Percentiles rank a stretch among this genome's conserved stretches.
Conservation (phyloP, 495 filamentous ascomycete genomes). For the Rhizodiscina lignyota region DNA sequence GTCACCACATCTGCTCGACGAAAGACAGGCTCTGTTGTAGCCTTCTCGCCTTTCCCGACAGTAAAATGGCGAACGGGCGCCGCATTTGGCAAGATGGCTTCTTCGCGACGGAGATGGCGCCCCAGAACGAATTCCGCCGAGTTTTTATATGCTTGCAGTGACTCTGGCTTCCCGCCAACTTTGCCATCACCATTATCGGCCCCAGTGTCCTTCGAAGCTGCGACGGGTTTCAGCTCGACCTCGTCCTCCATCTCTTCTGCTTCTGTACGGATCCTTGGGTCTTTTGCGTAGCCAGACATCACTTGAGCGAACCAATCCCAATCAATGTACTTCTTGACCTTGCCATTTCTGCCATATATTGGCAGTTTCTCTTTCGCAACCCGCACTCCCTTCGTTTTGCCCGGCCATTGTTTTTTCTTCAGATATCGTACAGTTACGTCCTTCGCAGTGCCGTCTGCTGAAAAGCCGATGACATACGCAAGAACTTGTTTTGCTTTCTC, state of each 20-base stretch:
- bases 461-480: slow-evolving; percentile 79
- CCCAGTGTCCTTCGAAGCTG: slow-evolving; percentile 47
- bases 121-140: slow-evolving; percentile 73
- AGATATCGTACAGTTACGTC: slow-evolving; percentile 91
- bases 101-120: slow-evolving; percentile 80
- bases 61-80: slow-evolving; percentile 58
- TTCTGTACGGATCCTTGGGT: slow-evolving; percentile 38
- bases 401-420: slow-evolving; percentile 65
- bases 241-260: slow-evolving; percentile 65
- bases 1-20: slow-evolving; percentile 60
- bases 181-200: slow-evolving; percentile 10
- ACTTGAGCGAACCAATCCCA: slow-evolving; percentile 77
- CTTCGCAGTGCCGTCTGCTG: slow-evolving; percentile 74
- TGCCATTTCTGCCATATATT: slow-evolving; percentile 52
- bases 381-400: slow-evolving; percentile 77
- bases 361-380: slow-evolving; percentile 63
- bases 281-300: slow-evolving; percentile 56
- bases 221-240: slow-evolving; percentile 52
- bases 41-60: slow-evolving; percentile 21
- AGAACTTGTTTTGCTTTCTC: slow-evolving; percentile 80
- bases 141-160: slow-evolving; percentile 71
- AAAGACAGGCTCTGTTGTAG: slow-evolving; percentile 64
- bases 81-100: slow-evolving; percentile 59
- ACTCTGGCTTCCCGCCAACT: slow-evolving; percentile 51
- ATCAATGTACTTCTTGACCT: slow-evolving; percentile 50